A percentile compares a stretch with the other conserved stretches of the same genome.
These are phyloP conservation scores for Trichoderma gamsii DNA, from an alignment of 495 filamentous ascomycete species.

Conservation along the genomic window DNA sequence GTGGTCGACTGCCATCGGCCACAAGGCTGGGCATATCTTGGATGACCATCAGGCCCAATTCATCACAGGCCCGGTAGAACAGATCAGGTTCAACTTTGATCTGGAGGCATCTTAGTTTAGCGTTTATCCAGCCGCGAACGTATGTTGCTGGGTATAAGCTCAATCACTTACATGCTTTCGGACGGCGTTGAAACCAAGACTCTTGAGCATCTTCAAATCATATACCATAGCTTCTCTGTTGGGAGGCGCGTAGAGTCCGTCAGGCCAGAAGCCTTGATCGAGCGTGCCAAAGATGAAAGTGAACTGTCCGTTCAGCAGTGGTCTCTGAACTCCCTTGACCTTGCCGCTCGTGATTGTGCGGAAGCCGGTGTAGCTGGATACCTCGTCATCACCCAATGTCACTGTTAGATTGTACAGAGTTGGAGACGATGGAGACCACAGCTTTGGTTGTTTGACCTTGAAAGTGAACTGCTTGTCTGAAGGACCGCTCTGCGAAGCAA, in stretches of 20 bases:
- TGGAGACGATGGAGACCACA: constrained; percentile 58
- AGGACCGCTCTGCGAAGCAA: constrained; percentile 27
- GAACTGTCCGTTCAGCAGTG: constrained; percentile 58
- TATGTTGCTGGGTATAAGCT: neutral
- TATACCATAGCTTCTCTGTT: constrained; percentile 59
- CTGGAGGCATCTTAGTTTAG: constrained; percentile 24
- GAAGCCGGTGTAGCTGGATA: constrained; percentile 62
- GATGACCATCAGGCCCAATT: constrained; percentile 56
- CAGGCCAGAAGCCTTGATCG: constrained; percentile 66
- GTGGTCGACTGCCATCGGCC: constrained; percentile 27
- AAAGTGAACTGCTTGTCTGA: constrained; percentile 48
- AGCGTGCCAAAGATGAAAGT: constrained; percentile 61
- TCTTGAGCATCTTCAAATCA: constrained; percentile 55
- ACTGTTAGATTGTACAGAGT: constrained; percentile 58
- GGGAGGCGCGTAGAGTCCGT: constrained; percentile 57
- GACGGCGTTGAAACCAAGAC: constrained; percentile 59
- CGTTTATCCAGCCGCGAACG: constrained; percentile 1
- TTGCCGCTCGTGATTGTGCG: constrained; percentile 50
- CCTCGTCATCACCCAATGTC: constrained; percentile 46
- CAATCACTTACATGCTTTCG: constrained; percentile 54
- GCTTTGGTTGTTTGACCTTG: constrained; percentile 37
- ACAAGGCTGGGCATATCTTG: constrained; percentile 56
- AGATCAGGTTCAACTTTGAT: constrained; percentile 64
- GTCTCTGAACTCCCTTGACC: constrained; percentile 54
- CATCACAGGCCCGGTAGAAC: constrained; percentile 62